Base-by-base conservation (phyloP, 1,284 basidiomycete species). In the Wolfiporia cocos region DNA sequence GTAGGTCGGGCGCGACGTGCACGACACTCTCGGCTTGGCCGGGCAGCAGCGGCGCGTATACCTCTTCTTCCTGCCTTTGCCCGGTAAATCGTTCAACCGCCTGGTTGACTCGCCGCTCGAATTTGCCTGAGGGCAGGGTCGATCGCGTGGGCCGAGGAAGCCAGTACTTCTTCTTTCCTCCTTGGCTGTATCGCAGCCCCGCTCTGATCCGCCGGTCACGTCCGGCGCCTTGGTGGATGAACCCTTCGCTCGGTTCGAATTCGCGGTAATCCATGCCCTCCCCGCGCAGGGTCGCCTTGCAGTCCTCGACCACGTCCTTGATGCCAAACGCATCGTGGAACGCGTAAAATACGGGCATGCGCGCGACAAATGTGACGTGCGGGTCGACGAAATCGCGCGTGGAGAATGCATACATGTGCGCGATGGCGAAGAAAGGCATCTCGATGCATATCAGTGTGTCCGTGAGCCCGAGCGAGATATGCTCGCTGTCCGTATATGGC, bases 351-450 rank as follows among this genome's bases (percentile, higher is more conserved):
- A 95, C 78, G 0, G 88, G 88, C 73, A 97, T 85, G 18, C 93
- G 83, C 1, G 91, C 93, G 20, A 86, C 84, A 58, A 83, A 88
- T 12, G 74, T 69, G 20, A 79, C 64, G 4, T 71, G 64, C 1
- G 73, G 64, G 56, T 89, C 82, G 51, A 89, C 78, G 58, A 90
- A 96, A 62, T 97, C 93, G 38, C 73, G 83, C 52, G 83, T 77
- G 3, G 85, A 79, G 61, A 94, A 95, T 21, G 92, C 92, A 54
- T 83, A 93, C 64, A 86, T 78, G 64, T 99, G 96, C 2, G 91
- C 87, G 36, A 97, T 72, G 0, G 96, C 94, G 58, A 99, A 99
- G 46, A 98, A 66, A 0, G 95, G 94, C 95, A 99, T 98, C 67
- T 99, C 95, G 45, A 96, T 71, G 65, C 92, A 96, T 55, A 98